These are phyloP conservation scores for Margaritispora aquatica DNA, from an alignment of 495 filamentous ascomycete species.

Conservation along the genomic window DNA sequence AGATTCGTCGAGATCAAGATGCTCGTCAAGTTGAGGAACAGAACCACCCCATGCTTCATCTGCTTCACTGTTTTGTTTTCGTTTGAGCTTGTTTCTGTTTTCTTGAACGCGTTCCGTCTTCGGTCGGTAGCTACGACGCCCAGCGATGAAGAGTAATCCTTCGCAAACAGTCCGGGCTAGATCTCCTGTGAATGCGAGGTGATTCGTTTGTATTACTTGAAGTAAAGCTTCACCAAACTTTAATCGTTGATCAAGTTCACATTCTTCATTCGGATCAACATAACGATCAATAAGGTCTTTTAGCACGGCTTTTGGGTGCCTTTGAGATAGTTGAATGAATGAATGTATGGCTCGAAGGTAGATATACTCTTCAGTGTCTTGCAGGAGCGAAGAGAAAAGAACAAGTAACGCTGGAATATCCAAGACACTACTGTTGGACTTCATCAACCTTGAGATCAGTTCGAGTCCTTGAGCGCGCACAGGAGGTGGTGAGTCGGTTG, in stretches of 20 bases:
- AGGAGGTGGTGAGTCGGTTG: slow-evolving; percentile 60
- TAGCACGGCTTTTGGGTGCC: slow-evolving; percentile 59
- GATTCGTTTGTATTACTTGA: slow-evolving; percentile 60
- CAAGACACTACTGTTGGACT: slow-evolving; percentile 53
- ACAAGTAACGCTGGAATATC: slow-evolving; percentile 64
- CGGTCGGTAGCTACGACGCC: slow-evolving; percentile 51
- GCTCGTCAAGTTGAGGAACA: slow-evolving; percentile 37
- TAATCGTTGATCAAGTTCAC: slow-evolving; percentile 58
- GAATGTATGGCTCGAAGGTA: slow-evolving; percentile 66
- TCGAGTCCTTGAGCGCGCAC: slow-evolving; percentile 74
- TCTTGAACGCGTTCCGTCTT: slow-evolving; percentile 46
- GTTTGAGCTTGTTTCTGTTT: slow-evolving; percentile 36
- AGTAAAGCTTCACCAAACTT: slow-evolving; percentile 68
- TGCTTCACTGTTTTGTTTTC: slow-evolving; percentile 42
- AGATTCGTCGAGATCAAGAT: slow-evolving; percentile 30
- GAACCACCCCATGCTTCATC: slow-evolving; percentile 49
- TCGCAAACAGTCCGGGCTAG: slow-evolving; percentile 49
- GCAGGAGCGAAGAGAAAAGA: slow-evolving; percentile 59
- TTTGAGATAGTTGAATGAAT: slow-evolving; percentile 56
- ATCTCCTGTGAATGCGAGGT: slow-evolving; percentile 54
- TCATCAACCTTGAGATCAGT: slow-evolving; percentile 59
- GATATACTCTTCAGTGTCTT: slow-evolving; percentile 68
- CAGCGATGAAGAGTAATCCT: slow-evolving; percentile 59
- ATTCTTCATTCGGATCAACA: slow-evolving; percentile 52
- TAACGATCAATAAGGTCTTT: slow-evolving; percentile 65